Evolutionary conservation across 805 yeast genomes (phyloP), one percentile per base, ranked within the genome.

Genomic region (Nakazawaea molendinolei): DNA sequence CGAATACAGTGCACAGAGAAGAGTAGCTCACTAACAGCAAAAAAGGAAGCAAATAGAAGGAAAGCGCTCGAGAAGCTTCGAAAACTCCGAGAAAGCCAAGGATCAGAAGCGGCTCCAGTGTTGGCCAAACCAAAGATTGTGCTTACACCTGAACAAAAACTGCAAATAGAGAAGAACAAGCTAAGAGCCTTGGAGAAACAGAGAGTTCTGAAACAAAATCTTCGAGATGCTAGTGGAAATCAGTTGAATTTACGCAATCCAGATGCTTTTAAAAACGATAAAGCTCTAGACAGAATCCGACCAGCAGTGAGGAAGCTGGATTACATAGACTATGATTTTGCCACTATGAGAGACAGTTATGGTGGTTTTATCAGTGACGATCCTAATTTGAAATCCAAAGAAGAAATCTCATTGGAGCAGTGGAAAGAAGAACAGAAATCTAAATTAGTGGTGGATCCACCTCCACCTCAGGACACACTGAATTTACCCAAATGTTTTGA

Each of bases 301-400:
- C 79, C 78, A 1, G 61, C 71, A 14, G 71, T 82, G 19, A 65
- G 69, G 40, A 74, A 69, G 34, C 64, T 69, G 23, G 87, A 82
- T 47, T 84, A 82, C 51, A 83, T 84, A 21, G 92, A 84, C 42
- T 85, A 78, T 55, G 97, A 92, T 58, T 74, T 92, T 46, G 74
- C 97, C 3, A 82, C 86, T n/a, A 83, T 94, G 86, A 74, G 75
- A 44, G 96, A 92, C 48, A 65, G 82, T 1, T 71, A 73, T 49
- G 97, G 97, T 48, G 99, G 99, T 16, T 89, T 79, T 52, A 64
- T 89, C 44, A 52, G 61, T 1, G 73, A 67, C 10, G 68, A 61
- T 6, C 31, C 42, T 3, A 33, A 41, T 8, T 42, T 34, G n/a
- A 51, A 32, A 38, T 56, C 33, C 16, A 49, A 31, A 37, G 50